Conservation (phyloP, 2,329 filamentous ascomycete genomes). For the Penicillium expansum region DNA sequence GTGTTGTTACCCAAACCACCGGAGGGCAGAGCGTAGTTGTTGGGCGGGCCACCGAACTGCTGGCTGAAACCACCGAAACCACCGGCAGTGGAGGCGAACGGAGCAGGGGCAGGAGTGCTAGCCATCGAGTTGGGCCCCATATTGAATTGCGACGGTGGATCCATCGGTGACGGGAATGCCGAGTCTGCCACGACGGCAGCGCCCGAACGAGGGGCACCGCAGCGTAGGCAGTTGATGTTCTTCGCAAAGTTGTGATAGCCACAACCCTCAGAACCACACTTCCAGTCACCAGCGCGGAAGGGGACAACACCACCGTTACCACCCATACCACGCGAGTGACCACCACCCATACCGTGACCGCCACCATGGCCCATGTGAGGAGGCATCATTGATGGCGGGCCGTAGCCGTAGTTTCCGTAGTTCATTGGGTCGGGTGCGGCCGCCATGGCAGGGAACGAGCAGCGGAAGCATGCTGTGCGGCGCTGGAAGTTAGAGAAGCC, state of each 20-base stretch:
- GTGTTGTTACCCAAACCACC: slow-evolving; percentile 67
- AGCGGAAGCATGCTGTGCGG: slow-evolving; percentile 96
- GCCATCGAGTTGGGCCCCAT: slow-evolving; percentile 88
- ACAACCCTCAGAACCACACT: slow-evolving; percentile 95
- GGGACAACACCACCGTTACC: slow-evolving; percentile 80
- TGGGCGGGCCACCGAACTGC: slow-evolving; percentile 77
- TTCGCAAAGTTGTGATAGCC: slow-evolving; percentile 99
- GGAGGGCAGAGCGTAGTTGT: slow-evolving; percentile 84
- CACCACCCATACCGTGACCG: slow-evolving; percentile 49
- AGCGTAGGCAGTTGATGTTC: slow-evolving; percentile 96
- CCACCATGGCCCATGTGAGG: slow-evolving; percentile 67
- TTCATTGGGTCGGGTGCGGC: slow-evolving; percentile 73
- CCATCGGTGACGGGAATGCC: slow-evolving; percentile 86
- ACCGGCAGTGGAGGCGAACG: slow-evolving; percentile 67
- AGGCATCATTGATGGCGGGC: slow-evolving; percentile 75
- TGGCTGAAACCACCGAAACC: slow-evolving; percentile 68
- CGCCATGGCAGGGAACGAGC: slow-evolving; percentile 94
- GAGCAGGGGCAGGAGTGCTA: slow-evolving; percentile 73
- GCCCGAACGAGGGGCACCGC: slow-evolving; percentile 88
- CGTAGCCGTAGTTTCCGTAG: slow-evolving; percentile 58
- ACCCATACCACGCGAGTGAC: slow-evolving; percentile 64
- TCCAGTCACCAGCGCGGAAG: slow-evolving; percentile 98
- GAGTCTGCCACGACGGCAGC: slow-evolving; percentile 94
- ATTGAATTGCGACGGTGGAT: slow-evolving; percentile 74
- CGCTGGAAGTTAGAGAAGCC: slow-evolving; percentile 99